Percentiles rank a stretch among this genome's conserved stretches.
These are phyloP conservation scores for Psilocybe mexicana DNA, from an alignment of 1,284 basidiomycete genomes.

Conservation along the genomic window DNA sequence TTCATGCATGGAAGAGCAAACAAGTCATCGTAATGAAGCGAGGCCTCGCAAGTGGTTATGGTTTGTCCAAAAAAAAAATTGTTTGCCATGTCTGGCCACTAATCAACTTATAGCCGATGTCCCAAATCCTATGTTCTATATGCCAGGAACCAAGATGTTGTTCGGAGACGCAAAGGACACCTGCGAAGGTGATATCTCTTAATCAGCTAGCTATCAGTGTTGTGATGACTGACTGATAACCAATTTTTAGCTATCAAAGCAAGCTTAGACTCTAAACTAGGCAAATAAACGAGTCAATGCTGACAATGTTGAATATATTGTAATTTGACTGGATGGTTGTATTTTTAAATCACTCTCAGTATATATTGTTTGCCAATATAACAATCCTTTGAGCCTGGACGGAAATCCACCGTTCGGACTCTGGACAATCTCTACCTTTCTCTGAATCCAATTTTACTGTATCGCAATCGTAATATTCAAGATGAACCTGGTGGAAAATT, in stretches of 20 bases:
- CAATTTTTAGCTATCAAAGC: conserved; percentile 51
- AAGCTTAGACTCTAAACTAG: conserved; percentile 46
- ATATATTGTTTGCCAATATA: neutral
- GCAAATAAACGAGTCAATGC: conserved; percentile 3
- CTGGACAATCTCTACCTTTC: too few species aligned
- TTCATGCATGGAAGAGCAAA: conserved; percentile 90
- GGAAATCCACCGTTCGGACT: too few species aligned
- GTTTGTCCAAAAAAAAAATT: conserved; percentile 36
- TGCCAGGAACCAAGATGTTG: conserved; percentile 84
- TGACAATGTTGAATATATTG: neutral
- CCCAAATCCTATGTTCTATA: conserved; percentile 88
- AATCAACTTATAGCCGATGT: conserved; percentile 63
- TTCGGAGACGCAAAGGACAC: conserved; percentile 88
- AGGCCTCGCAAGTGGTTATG: conserved; percentile 82
- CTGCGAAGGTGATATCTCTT: conserved; percentile 66
- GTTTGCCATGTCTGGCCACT: conserved; percentile 8
- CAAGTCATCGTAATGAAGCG: conserved; percentile 90
- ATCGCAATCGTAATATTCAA: too few species aligned
- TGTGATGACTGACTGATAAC: neutral
- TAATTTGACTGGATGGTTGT: neutral
- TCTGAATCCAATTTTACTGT: too few species aligned
- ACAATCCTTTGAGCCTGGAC: neutral
- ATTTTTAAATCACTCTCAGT: neutral
- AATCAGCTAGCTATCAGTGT: neutral
- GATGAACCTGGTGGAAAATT: too few species aligned